phyloP scores from a whole-genome alignment of 2,329 filamentous ascomycete species.

The Harringtonia aguacate region DNA sequence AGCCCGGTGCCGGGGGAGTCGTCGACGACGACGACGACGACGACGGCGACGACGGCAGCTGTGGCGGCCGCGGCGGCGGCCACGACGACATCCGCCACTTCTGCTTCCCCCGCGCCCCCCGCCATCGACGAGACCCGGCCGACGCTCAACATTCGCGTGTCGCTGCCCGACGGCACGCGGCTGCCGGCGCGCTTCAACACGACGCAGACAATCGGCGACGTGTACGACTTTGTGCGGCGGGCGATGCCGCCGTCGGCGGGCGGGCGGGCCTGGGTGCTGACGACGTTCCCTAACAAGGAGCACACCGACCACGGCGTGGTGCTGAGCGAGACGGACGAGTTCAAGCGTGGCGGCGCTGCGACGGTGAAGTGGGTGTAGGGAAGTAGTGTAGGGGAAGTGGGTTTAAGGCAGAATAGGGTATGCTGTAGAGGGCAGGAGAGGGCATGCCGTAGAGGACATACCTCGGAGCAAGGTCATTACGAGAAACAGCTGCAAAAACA shows the following conservation, averaged over 20 bases:
- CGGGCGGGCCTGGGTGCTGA: slow-evolving; percentile 60
- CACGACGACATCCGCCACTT: slow-evolving; percentile 18
- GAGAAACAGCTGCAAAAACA: not conserved
- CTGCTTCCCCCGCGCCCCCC: slow-evolving; percentile 23
- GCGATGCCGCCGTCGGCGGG: slow-evolving; percentile 45
- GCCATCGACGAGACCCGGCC: slow-evolving; percentile 56
- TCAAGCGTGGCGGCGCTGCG: slow-evolving; percentile 54
- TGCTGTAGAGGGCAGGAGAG: not conserved
- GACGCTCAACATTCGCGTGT: slow-evolving; percentile 60
- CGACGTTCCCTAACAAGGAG: slow-evolving; percentile 76
- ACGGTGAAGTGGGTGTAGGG: slow-evolving; percentile 47
- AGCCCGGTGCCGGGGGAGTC: slow-evolving; percentile 59
- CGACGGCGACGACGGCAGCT: slow-evolving; percentile 20
- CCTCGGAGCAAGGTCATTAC: too few relatives aligned
- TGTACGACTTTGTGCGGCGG: slow-evolving; percentile 65
- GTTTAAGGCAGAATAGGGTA: not conserved
- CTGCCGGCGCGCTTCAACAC: slow-evolving; percentile 76
- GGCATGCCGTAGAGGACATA: too few relatives aligned
- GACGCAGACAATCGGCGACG: slow-evolving; percentile 63
- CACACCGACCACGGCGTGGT: slow-evolving; percentile 55
- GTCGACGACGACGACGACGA: slow-evolving; percentile 16
- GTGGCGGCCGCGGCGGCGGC: slow-evolving; percentile 22
- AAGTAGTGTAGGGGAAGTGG: too few relatives aligned
- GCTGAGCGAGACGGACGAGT: slow-evolving; percentile 50
- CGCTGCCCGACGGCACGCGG: slow-evolving; percentile 66